Evolutionary conservation across 202 grass and related monocot species (phyloP).

Genomic region (Musa balbisiana): DNA sequence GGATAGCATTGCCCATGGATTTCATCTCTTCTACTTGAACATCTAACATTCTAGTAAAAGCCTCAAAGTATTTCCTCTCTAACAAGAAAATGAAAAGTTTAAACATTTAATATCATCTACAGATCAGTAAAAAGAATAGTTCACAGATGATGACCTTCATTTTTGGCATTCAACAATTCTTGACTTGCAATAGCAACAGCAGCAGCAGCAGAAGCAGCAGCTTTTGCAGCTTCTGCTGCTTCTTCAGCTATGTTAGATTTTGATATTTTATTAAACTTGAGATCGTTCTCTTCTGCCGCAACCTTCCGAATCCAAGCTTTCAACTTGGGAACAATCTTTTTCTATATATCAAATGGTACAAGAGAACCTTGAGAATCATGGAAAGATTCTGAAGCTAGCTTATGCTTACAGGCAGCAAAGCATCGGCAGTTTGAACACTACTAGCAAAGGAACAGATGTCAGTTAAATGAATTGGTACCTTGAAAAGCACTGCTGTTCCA

Average conservation of each 20-base stretch:
- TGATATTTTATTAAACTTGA: slow-evolving; percentile 2
- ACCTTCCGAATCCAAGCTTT: slow-evolving; percentile 23
- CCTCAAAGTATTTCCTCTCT: slow-evolving; percentile 27
- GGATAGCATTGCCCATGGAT: slow-evolving; percentile 9
- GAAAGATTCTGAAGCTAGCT: background rate
- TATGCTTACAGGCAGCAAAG: background rate
- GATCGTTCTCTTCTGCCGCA: slow-evolving; percentile 11
- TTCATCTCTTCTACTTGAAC: slow-evolving; percentile 30
- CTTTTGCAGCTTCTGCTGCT: slow-evolving; percentile 27
- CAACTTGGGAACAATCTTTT: slow-evolving; percentile 19
- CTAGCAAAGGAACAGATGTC: background rate
- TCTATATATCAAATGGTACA: slow-evolving; percentile 4
- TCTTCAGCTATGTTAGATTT: slow-evolving; percentile 15
- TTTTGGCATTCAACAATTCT: slow-evolving; percentile 21
- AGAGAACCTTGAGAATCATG: background rate
- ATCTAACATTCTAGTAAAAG: slow-evolving; percentile 18
- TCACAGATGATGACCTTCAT: slow-evolving; percentile 10
- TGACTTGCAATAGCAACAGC: slow-evolving; percentile 22
- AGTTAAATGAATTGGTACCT: slow-evolving; percentile 5
- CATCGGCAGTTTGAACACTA: background rate
- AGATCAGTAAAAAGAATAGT: background rate
- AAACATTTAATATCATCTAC: background rate
- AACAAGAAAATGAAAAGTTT: slow-evolving; percentile 4
- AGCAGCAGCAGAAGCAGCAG: slow-evolving; percentile 25
- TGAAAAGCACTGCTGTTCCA: slow-evolving; percentile 14